These are phyloP conservation scores for Colletotrichum gloeosporioides DNA, from an alignment of 2,329 filamentous ascomycete genomes.

Conservation along the genomic window DNA sequence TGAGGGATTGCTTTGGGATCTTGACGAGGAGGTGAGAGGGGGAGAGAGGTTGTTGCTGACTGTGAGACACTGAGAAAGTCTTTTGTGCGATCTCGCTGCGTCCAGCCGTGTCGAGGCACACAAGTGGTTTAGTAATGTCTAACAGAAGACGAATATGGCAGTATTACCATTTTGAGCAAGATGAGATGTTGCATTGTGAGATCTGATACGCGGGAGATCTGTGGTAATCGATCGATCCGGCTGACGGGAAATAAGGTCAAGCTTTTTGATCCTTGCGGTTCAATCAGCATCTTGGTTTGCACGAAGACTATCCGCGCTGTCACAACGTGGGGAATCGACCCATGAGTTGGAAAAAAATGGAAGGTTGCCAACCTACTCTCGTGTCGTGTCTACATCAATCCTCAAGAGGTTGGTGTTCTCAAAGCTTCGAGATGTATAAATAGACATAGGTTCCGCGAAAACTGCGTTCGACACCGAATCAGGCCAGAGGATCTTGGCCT, in stretches of 20 bases:
- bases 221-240: neutral
- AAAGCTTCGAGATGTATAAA: neutral
- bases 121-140: neutral
- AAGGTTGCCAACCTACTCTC: neutral
- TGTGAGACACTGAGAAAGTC: neutral
- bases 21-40: neutral
- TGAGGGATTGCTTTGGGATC: conserved; percentile 25
- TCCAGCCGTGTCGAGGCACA: neutral
- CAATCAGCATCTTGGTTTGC: neutral
- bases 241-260: neutral
- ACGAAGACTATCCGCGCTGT: neutral
- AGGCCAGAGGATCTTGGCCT: neutral
- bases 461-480: neutral
- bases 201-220: neutral
- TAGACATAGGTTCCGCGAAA: neutral
- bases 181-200: neutral
- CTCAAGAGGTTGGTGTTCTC: neutral
- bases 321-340: neutral
- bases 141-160: neutral
- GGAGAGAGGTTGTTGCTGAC: neutral
- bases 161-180: neutral
- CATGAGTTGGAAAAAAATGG: neutral
- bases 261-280: neutral
- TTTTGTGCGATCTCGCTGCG: neutral
- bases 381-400: neutral